Conservation (phyloP, 352 stramenopile genomes). For the Pythium diclinum region DNA sequence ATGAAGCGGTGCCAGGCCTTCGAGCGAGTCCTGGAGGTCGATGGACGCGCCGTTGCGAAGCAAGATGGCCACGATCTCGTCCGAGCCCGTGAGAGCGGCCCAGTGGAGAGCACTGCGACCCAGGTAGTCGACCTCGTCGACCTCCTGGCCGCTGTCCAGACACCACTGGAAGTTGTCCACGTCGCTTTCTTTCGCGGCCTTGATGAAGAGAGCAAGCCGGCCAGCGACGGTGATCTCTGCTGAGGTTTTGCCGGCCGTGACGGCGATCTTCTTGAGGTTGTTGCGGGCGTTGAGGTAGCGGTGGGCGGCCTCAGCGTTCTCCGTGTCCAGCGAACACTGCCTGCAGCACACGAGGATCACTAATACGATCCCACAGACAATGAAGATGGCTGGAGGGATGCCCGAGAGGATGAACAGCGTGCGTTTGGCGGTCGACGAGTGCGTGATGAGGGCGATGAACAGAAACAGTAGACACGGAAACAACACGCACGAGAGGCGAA, state of each 20-base stretch:
- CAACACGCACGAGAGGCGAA: slow-evolving; percentile 50
- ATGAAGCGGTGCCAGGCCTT: slow-evolving; percentile 61
- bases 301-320: slow-evolving; percentile 63
- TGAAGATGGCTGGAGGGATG: slow-evolving; percentile 41
- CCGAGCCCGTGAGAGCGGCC: slow-evolving; percentile 48
- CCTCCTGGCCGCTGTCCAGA: slow-evolving; percentile 50
- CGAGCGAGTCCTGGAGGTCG: slow-evolving; percentile 53
- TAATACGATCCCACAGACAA: slow-evolving; percentile 32
- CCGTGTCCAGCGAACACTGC: slow-evolving; percentile 46
- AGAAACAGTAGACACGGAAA: slow-evolving; percentile 54
- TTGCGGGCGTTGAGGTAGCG: slow-evolving; percentile 38
- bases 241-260: slow-evolving; percentile 35
- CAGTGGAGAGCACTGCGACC: slow-evolving; percentile 67
- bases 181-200: slow-evolving; percentile 48
- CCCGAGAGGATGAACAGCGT: slow-evolving; percentile 46
- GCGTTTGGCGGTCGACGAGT: slow-evolving; percentile 28
- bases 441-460: slow-evolving; percentile 40
- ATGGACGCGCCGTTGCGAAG: slow-evolving; percentile 65
- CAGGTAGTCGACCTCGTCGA: slow-evolving; percentile 63
- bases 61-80: slow-evolving; percentile 60
- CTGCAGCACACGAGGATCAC: slow-evolving; percentile 47
- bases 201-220: slow-evolving; percentile 60
- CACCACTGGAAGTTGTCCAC: slow-evolving; percentile 52
- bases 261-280: slow-evolving; percentile 52
- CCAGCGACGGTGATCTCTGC: slow-evolving; percentile 36